Base-by-base conservation (phyloP, 805 yeast genomes). In the Martiniozyma abietophila region DNA sequence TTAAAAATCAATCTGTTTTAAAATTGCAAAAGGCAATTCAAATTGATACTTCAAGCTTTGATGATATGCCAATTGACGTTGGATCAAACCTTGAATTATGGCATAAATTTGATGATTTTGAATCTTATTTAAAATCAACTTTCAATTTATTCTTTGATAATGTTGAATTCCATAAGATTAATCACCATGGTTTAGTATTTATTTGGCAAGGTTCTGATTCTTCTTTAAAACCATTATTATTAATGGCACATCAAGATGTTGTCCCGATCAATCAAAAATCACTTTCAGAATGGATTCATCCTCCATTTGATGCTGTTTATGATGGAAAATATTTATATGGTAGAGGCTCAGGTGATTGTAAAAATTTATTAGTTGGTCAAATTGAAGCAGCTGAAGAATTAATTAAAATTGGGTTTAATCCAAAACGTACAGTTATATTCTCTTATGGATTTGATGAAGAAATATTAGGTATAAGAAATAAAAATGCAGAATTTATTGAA, bases 1-100 rank as follows among this genome's bases (percentile, higher is more conserved):
- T 58, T 45, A 57, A 62, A 35, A 48, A 58, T 25, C 45, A 45
- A 17, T 65, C 80, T 1, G 66, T 67, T 14, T 48, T 47, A 8
- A 69, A 63, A 43, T 59, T 76, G 36, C 54, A 71, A 7, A 74
- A 70, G 5, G 82, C 89, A 1, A 67, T 82, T 16, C 65, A 66
- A 47, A 65, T 80, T 38, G 76, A 77, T 27, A 80, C 94, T 1
- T 76, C 71, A 41, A 65, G 75, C 11, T 65, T 54, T 40, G 94
- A 84, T 50, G 67, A 64, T 16, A 59, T 54, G 34, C 70, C 71
- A 6, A 40, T 44, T 7, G 34, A 37, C 11, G 73, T 74, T 5
- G 64, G 57, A 9, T 69, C 68, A 8, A 74, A 73, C 27, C 64
- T 64, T 12, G 62, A 66, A 22, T 75, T 76, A 65, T 60, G 62